These are phyloP conservation scores for Microbotryomycetes sp. DNA, from an alignment of 1,284 basidiomycete species.

Conservation along the genomic window DNA sequence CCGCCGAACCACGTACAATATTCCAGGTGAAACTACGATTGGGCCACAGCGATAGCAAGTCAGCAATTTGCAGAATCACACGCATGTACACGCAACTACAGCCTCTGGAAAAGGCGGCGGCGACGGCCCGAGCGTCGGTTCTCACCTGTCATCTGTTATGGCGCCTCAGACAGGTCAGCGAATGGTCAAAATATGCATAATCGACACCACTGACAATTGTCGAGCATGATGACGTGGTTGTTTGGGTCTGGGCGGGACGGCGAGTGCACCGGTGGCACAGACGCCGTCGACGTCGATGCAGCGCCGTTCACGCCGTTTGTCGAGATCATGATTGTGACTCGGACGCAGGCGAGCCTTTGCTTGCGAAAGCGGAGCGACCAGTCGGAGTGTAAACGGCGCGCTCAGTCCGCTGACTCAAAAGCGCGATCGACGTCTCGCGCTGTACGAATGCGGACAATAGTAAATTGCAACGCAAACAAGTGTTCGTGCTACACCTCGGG, in stretches of 20 bases:
- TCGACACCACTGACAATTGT: slow-evolving; percentile 23
- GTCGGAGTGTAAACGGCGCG: too few species aligned
- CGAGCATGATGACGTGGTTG: slow-evolving; percentile 31
- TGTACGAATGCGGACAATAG: too few species aligned
- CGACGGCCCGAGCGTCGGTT: neutral
- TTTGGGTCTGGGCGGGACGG: neutral
- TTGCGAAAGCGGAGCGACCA: too few species aligned
- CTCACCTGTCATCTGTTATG: slow-evolving; percentile 30
- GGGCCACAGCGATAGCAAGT: neutral
- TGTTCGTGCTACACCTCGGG: too few species aligned
- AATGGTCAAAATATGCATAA: neutral
- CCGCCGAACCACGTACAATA: slow-evolving; percentile 10
- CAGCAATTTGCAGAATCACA: neutral
- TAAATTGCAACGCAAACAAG: too few species aligned
- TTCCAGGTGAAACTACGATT: slow-evolving; percentile 32
- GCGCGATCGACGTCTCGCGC: too few species aligned
- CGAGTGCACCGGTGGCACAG: neutral
- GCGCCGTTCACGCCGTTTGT: neutral
- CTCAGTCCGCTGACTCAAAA: too few species aligned
- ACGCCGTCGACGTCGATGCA: neutral
- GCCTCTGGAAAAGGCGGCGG: neutral
- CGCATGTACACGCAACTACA: neutral
- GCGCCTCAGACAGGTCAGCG: neutral
- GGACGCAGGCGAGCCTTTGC: neutral
- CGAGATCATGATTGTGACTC: neutral